Evolutionary conservation across 1,284 basidiomycete species (phyloP).

Genomic region (Meira nashicola): DNA sequence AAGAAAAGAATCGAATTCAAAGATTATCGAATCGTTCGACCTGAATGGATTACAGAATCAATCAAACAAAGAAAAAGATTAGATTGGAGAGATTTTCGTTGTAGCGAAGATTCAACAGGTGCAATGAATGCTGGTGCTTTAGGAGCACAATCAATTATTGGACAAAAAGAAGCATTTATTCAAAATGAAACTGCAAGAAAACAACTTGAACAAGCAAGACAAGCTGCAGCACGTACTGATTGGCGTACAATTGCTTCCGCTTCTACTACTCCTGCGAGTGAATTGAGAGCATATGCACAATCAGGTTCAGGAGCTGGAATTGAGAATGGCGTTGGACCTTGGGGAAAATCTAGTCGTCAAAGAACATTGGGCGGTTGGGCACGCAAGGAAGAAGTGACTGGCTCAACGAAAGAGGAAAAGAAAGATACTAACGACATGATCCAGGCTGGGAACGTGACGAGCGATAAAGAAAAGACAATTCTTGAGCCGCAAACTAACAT

Average conservation of each 20-base stretch:
- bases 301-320: neutral
- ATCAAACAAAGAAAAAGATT: constrained; percentile 65
- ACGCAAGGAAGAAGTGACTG: neutral
- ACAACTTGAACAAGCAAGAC: neutral
- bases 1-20: constrained; percentile 82
- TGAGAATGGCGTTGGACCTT: constrained; percentile 1
- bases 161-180: neutral
- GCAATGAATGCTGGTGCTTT: constrained; percentile 14
- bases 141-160: neutral
- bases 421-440: neutral
- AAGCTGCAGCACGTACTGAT: neutral
- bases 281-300: neutral
- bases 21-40: constrained; percentile 77
- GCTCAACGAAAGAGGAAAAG: neutral
- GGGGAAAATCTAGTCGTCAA: constrained; percentile 7
- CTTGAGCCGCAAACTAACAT: too few species aligned
- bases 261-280: neutral
- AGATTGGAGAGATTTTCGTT: constrained; percentile 62
- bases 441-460: too few species aligned
- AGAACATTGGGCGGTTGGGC: constrained; percentile 8
- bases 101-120: constrained; percentile 21
- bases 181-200: neutral
- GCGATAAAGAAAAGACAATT: too few species aligned
- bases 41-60: constrained; percentile 80
- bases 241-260: neutral